Evolutionary conservation across 2,329 filamentous ascomycete species (phyloP), one percentile per base, ranked within the genome.

Genomic region (Rhinocladiella mackenziei): DNA sequence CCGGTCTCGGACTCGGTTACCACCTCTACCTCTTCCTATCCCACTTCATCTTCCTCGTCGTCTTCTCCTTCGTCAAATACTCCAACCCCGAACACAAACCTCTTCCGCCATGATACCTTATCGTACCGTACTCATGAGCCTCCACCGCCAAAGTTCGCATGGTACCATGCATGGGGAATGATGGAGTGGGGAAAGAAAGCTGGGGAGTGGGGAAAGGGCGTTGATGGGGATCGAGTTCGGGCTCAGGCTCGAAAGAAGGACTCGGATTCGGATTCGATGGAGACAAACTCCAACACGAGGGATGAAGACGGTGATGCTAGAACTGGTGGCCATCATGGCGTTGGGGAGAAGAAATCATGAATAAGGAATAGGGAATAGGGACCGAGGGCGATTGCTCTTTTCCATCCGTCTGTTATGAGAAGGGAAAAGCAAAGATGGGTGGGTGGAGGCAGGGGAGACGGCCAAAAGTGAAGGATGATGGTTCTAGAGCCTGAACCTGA

Each of bases 101-200:
- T 70, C 51, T 74, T 74, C 48, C 61, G 57, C 35, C 62, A 72
- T 56, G 64, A 62, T 7, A 65, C 65, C 6, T 72, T 68, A 54
- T 71, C 72, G 6, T 74, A 73, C 39, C 58, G 71, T 13, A 71
- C 65, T 18, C 56, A 59, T 37, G 50, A 53, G 19, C 69, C 73
- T 40, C 61, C 69, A 30, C 72, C 75, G 41, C 73, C 74, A 1
- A 74, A 69, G 58, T 71, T 78, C 49, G 62, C 63, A 11, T 72
- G 66, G 67, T 69, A 66, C 51, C 75, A 78, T 66, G 66, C 71
- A 31, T 77, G 73, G 75, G 73, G 74, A 0, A 73, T 71, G 51
- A 62, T 70, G 58, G 67, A 60, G 45, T 77, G 73, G 73, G 75
- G 74, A 1, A 72, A 66, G 62, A 71, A 66, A 53, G 73, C 73